Evolutionary conservation across 108 stramenopile genomes (phyloP).

Genomic region (Mediolabrus comicus): DNA sequence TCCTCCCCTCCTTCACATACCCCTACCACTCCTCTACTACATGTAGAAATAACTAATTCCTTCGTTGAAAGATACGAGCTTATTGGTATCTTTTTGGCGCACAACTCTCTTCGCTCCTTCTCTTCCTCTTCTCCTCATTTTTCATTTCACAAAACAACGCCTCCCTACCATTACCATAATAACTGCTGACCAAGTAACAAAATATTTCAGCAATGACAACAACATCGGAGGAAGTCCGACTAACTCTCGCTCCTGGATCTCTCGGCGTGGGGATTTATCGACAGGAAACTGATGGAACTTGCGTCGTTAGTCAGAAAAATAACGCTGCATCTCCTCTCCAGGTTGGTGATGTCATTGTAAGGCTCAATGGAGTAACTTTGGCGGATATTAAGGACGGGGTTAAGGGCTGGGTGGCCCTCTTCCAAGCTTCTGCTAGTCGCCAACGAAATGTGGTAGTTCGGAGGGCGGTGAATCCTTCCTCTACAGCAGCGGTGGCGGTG

Average conservation of each 20-base stretch:
- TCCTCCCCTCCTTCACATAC: too few relatives aligned
- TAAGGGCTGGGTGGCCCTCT: constrained; percentile 2
- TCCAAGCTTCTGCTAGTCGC: not conserved
- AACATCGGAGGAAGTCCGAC: not conserved
- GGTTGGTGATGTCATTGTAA: constrained; percentile 5
- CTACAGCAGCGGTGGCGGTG: not conserved
- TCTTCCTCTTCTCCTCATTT: too few relatives aligned
- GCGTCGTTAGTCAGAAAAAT: not conserved
- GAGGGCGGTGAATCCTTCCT: not conserved
- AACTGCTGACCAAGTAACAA: too few relatives aligned
- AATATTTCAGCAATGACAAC: not conserved
- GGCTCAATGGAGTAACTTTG: constrained; percentile 1
- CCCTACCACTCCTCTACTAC: too few relatives aligned
- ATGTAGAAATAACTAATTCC: too few relatives aligned
- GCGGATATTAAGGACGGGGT: not conserved
- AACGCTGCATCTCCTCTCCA: not conserved
- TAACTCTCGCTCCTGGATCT: not conserved
- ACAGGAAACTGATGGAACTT: not conserved
- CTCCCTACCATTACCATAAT: too few relatives aligned
- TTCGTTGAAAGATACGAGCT: too few relatives aligned
- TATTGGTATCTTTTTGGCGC: too few relatives aligned
- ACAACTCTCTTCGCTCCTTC: too few relatives aligned
- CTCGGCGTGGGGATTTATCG: not conserved
- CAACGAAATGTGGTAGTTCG: constrained; percentile 1
- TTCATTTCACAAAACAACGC: too few relatives aligned